A percentile compares a stretch with the other conserved stretches of the same genome.
phyloP scores from a whole-genome alignment of 306 rosid species.

The Sechiopsis laciniata region DNA sequence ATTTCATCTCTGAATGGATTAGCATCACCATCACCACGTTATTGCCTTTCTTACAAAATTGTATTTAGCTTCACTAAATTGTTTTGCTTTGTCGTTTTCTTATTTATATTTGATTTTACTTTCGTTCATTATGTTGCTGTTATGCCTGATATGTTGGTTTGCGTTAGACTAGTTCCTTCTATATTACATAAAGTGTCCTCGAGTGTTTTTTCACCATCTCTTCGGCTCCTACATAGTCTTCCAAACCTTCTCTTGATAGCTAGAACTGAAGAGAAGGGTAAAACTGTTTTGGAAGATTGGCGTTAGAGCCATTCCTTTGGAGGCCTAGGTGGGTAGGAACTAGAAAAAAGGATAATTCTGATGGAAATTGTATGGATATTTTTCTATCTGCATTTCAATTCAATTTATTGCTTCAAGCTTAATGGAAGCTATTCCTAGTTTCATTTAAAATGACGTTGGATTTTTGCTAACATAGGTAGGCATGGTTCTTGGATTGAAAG shows the following conservation, averaged over 20 bases:
- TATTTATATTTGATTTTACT: background rate
- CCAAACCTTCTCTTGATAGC: background rate
- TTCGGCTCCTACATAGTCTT: background rate
- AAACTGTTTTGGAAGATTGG: background rate
- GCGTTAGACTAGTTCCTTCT: background rate
- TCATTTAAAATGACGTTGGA: background rate
- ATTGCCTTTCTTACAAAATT: background rate
- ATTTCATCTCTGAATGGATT: background rate
- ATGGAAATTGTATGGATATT: constrained; percentile 3
- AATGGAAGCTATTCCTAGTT: background rate
- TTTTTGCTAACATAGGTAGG: background rate
- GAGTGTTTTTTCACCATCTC: background rate
- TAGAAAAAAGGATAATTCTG: background rate
- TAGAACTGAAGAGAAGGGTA: background rate
- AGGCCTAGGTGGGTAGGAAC: no score
- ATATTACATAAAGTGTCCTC: background rate
- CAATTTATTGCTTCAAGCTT: background rate
- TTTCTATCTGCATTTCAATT: background rate
- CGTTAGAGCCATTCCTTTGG: no score
- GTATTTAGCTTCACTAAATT: background rate
- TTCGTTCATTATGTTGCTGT: background rate
- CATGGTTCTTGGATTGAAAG: background rate
- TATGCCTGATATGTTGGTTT: background rate
- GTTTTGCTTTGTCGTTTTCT: background rate
- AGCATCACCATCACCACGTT: background rate